Evolutionary conservation across 208 protist genomes (phyloP).

Genomic region (Leishmania martiniquensis): DNA sequence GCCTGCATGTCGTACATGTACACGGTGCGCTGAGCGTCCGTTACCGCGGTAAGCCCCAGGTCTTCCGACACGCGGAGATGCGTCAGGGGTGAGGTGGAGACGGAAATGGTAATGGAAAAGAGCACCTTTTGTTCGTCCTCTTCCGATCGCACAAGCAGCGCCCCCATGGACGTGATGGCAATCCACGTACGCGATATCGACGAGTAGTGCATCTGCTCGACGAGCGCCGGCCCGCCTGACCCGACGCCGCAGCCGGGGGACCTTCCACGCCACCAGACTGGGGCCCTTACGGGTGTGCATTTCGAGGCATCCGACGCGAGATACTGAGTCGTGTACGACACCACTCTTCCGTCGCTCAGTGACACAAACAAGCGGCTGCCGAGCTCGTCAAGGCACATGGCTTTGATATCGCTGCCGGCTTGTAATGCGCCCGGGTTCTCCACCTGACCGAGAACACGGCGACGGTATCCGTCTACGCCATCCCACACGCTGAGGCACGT

Average conservation of each 20-base stretch:
- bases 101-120: slow-evolving; percentile 16
- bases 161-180: slow-evolving; percentile 44
- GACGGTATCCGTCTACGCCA: slow-evolving; percentile 43
- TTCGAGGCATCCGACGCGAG: slow-evolving; percentile 9
- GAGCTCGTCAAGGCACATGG: slow-evolving; percentile 61
- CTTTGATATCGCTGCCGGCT: slow-evolving; percentile 42
- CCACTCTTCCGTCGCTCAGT: slow-evolving; percentile 36
- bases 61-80: slow-evolving; percentile 59
- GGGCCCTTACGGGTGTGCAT: background rate
- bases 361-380: slow-evolving; percentile 66
- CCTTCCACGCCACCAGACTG: slow-evolving; percentile 9
- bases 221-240: background rate
- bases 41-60: slow-evolving; percentile 53
- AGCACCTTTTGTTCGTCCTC: slow-evolving; percentile 28
- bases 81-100: slow-evolving; percentile 28
- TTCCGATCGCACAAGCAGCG: slow-evolving; percentile 50
- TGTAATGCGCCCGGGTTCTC: slow-evolving; percentile 18
- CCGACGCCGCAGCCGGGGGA: background rate
- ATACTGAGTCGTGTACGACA: slow-evolving; percentile 44
- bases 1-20: slow-evolving; percentile 62
- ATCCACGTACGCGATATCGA: slow-evolving; percentile 42
- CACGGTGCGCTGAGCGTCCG: slow-evolving; percentile 39
- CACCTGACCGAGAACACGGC: slow-evolving; percentile 44
- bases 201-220: slow-evolving; percentile 68
- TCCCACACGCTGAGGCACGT: slow-evolving; percentile 73